Evolutionary conservation across 176 grass and related monocot species (phyloP).

Genomic region (Rhynchospora breviuscula): DNA sequence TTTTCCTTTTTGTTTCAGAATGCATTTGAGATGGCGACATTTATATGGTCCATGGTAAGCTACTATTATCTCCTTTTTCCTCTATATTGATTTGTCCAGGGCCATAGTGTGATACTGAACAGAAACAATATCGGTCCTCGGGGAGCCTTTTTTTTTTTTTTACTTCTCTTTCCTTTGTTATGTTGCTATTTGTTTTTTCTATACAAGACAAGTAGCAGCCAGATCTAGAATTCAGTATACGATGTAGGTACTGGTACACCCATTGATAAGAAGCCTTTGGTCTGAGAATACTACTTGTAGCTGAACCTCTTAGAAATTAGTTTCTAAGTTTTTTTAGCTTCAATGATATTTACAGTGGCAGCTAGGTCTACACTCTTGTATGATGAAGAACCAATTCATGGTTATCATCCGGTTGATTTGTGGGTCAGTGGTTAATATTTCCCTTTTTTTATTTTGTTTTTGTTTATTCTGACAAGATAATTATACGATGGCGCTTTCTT

Average conservation of each 20-base stretch:
- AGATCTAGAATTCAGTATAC: neutral
- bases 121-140: neutral
- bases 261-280: neutral
- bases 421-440: constrained; percentile 50
- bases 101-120: neutral
- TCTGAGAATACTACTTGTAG: neutral
- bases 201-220: neutral
- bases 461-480: neutral
- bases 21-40: constrained; percentile 98
- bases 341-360: constrained; percentile 62
- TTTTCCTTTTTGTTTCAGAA: constrained; percentile 49
- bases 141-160: neutral
- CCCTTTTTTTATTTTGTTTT: neutral
- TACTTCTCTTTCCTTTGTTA: neutral
- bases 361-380: constrained; percentile 73
- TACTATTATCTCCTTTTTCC: neutral
- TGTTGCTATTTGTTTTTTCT: neutral
- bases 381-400: constrained; percentile 95
- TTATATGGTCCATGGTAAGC: constrained; percentile 93
- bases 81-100: constrained; percentile 1
- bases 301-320: constrained; percentile 13
- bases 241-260: constrained; percentile 2
- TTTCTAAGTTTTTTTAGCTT: neutral
- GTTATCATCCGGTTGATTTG: constrained; percentile 59
- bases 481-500: neutral